Base-by-base conservation (phyloP, 768 basidiomycete genomes). In the Russula earlei region DNA sequence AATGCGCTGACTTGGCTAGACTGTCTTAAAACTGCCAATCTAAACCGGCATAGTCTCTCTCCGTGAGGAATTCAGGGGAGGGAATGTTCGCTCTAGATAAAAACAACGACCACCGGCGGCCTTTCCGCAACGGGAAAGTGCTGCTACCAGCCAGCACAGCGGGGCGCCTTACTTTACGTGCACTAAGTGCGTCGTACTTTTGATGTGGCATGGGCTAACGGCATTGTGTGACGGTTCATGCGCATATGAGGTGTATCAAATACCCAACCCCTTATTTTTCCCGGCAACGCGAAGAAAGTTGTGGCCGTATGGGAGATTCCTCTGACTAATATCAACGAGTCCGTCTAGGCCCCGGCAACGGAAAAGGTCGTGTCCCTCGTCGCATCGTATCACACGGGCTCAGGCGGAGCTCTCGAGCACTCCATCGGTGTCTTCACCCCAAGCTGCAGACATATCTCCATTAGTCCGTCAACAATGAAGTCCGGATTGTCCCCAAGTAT, bases 161-260 rank as follows among this genome's bases (percentile, higher is more conserved):
- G 40, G 52, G 40, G 52, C 57, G 47, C 52, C 41, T 58, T 58
- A 36, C 27, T 36, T 58, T 53, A 49, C 52, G 52, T 58, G 46
- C 52, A 10, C 9, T 24, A 41, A 8, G 34, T 49, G 47, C 34
- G 49, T 54, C 46, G 34, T 46, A 38, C 27, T 20, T 38, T 49
- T 31, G 14, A 49, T 49, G 31, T 24, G 36, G 52, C 34, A 54
- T 31, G 9, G 10, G 22, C 29, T 44, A 49, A 53, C 52, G 47
- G 52, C 34, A 54, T 54, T 27, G n/a, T 24, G 41, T 43, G 57
- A 41, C 52, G 40, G 41, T 27, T 36, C n/a, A 49, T 43, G n/a
- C 37, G 45, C 31, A 52, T 51, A 56, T 47, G 29, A 51, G 49
- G 56, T 24, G 46, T 48, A 41, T 43, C 51, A 43, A 25, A 49